Base-by-base conservation (phyloP, 495 filamentous ascomycete genomes). In the Hypoxylon rickii region DNA sequence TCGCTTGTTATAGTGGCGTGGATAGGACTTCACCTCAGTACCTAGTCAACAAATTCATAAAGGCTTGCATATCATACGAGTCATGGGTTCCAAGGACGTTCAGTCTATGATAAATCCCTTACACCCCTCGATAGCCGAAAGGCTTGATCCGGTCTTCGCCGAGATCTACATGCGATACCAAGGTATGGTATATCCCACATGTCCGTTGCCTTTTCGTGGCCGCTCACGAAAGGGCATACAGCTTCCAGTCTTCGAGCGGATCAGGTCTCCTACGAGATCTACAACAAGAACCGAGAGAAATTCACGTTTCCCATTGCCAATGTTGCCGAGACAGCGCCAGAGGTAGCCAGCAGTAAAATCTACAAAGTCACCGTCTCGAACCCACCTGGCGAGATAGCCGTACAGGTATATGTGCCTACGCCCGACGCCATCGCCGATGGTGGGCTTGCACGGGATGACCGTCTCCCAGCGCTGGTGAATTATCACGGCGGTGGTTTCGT, bases 401-500 rank as follows among this genome's bases (percentile, higher is more conserved):
- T 72, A 7, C 65, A 73, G 51, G 62, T 72, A 31, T 73, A 66
- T 51, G 41, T 53, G 7, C 71, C 71, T 12, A 70, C 69, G 1
- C 32, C 57, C 34, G 65, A 70, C 1, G 69, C 69, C 0, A 56
- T 68, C 15, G 40, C 40, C 19, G 55, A 39, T 34, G 58, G 64
- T 10, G 68, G 69, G 1, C 51, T 71, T 1, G 58, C 54, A 13
- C 39, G 44, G 17, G 58, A 70, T 16, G 64, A 68, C 3, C 49
- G 61, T 32, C 61, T 72, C 1, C 83, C 85, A 0, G 78, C 80
- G 6, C 73, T 84, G 1, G 76, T 88, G 39, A 85, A 87, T 39
- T 85, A 83, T 62, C 76, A 89, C 51, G 86, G 86, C 7, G 86
- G 86, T 8, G 86, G 86, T 1, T 89, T 88, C 55, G 86, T 84